Conservation (phyloP, 148 eudicot species). For the Fagopyrum homotropicum region DNA sequence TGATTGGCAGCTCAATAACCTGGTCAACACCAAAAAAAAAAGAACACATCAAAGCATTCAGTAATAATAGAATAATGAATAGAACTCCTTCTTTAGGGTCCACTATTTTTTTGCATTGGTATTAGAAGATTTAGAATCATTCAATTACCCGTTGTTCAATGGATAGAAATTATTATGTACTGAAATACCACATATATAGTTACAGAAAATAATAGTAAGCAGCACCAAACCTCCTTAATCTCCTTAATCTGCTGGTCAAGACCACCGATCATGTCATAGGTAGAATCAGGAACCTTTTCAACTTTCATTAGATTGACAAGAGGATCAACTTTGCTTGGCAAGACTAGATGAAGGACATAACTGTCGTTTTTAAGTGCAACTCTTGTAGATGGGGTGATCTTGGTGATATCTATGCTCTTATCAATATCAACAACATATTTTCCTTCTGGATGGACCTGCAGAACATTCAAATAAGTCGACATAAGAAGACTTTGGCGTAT, state of each 20-base stretch:
- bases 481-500: neutral
- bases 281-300: conserved; percentile 80
- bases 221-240: conserved; percentile 57
- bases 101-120: no score
- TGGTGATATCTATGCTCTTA: conserved; percentile 62
- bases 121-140: no score
- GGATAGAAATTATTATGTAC: neutral
- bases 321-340: conserved; percentile 75
- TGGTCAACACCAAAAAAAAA: conserved; percentile 8
- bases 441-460: conserved; percentile 68
- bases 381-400: conserved; percentile 61
- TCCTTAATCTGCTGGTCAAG: conserved; percentile 77
- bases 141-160: no score
- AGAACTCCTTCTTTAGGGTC: no score
- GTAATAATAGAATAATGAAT: no score
- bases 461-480: neutral
- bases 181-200: neutral
- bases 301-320: conserved; percentile 78
- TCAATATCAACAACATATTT: conserved; percentile 72
- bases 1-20: conserved; percentile 70
- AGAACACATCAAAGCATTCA: neutral
- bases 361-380: conserved; percentile 74
- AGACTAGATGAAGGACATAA: conserved; percentile 59
- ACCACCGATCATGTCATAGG: conserved; percentile 79
- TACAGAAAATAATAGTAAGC: neutral